Percentiles rank a stretch among this genome's conserved stretches.
Conservation (phyloP, 1,139 yeast species). For the Hansenula sp. region DNA sequence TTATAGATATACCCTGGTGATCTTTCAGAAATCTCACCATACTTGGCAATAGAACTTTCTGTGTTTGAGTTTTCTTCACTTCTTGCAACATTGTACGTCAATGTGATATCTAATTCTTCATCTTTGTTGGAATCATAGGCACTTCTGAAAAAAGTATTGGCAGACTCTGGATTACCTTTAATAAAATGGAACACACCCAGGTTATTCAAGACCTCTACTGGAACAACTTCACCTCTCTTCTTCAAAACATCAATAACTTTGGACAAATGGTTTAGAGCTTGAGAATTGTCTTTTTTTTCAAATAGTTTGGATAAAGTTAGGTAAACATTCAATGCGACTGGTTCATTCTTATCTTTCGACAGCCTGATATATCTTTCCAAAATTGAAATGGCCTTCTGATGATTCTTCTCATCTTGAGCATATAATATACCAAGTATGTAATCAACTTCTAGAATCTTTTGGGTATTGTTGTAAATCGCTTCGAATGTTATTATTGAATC, state of each 20-base stretch:
- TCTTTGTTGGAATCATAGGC: conserved; percentile 39
- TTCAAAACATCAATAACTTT: conserved; percentile 53
- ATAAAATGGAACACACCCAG: conserved; percentile 81
- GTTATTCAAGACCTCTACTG: conserved; percentile 73
- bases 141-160: conserved; percentile 44
- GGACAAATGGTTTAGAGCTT: conserved; percentile 52
- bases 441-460: conserved; percentile 71
- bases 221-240: conserved; percentile 44
- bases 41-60: conserved; percentile 34
- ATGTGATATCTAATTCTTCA: conserved; percentile 38
- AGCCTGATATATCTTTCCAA: conserved; percentile 72
- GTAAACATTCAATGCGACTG: conserved; percentile 66
- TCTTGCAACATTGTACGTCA: conserved; percentile 63
- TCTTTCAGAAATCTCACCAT: conserved; percentile 48
- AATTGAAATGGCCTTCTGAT: conserved; percentile 54
- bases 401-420: conserved; percentile 30
- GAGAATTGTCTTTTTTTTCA: conserved; percentile 58
- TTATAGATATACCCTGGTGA: conserved; percentile 80
- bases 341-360: conserved; percentile 56
- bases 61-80: conserved; percentile 43
- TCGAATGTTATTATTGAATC: conserved; percentile 89
- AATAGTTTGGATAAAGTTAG: conserved; percentile 63
- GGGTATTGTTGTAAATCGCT: conserved; percentile 59
- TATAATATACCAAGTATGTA: conserved; percentile 75
- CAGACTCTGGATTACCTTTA: conserved; percentile 53